Percentiles rank a stretch among this genome's conserved stretches.
Evolutionary conservation across 2,329 filamentous ascomycete genomes (phyloP).

Genomic region (Ramularia endophylla): DNA sequence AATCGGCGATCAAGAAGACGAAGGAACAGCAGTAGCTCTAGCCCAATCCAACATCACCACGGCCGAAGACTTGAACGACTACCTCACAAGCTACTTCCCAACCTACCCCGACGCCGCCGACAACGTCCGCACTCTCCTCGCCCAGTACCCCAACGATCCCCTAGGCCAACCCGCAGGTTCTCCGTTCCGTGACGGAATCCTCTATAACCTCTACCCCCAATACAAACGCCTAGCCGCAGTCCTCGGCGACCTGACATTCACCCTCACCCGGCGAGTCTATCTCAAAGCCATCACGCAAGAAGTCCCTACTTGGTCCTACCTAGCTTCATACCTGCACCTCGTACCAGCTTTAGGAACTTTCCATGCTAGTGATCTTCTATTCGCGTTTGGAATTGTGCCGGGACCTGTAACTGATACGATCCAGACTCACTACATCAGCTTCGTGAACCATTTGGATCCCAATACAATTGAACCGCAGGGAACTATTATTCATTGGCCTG

Average conservation of each 20-base stretch:
- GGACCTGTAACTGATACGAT: constrained; percentile 38
- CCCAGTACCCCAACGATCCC: constrained; percentile 54
- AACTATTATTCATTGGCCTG: constrained; percentile 45
- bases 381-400: constrained; percentile 8
- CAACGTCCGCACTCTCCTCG: constrained; percentile 50
- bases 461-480: constrained; percentile 47
- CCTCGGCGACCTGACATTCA: constrained; percentile 68
- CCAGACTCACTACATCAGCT: constrained; percentile 66
- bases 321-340: constrained; percentile 62
- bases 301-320: constrained; percentile 57
- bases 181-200: constrained; percentile 61
- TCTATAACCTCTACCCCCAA: constrained; percentile 67
- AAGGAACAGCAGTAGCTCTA: constrained; percentile 59
- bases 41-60: constrained; percentile 64
- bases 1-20: constrained; percentile 71
- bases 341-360: constrained; percentile 62
- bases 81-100: constrained; percentile 53
- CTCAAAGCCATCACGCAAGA: constrained; percentile 40
- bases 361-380: neutral
- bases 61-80: constrained; percentile 52
- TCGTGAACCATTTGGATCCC: constrained; percentile 64
- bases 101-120: constrained; percentile 39
- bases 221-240: constrained; percentile 73
- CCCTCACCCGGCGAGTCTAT: constrained; percentile 61
- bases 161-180: constrained; percentile 53